Conservation (phyloP, 2,329 filamentous ascomycete genomes). For the Lizonia empirigonia region DNA sequence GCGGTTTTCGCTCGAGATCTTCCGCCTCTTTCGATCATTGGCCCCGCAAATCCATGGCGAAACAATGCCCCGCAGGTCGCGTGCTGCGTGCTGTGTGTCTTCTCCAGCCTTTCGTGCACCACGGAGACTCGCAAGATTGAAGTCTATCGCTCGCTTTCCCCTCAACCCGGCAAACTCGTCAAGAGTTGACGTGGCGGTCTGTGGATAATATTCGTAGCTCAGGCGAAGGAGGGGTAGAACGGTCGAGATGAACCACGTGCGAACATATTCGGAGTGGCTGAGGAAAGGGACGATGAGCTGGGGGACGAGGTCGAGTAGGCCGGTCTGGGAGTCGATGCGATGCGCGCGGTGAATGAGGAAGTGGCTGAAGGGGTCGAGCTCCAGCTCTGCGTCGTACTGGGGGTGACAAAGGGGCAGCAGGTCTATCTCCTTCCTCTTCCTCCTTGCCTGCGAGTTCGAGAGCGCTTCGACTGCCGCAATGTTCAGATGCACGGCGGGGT, state of each 20-base stretch:
- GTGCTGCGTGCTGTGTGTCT: constrained; percentile 54
- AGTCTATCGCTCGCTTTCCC: constrained; percentile 63
- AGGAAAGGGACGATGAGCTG: constrained; percentile 73
- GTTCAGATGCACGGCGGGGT: constrained; percentile 55
- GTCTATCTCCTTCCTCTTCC: constrained; percentile 66
- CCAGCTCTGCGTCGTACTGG: constrained; percentile 55
- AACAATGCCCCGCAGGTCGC: constrained; percentile 71
- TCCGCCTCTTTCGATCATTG: constrained; percentile 61
- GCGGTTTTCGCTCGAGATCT: constrained; percentile 45
- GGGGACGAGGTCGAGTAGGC: constrained; percentile 71
- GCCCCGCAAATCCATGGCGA: constrained; percentile 76
- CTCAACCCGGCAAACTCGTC: constrained; percentile 67
- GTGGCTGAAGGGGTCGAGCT: constrained; percentile 61
- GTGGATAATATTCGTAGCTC: constrained; percentile 71
- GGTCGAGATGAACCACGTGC: constrained; percentile 71
- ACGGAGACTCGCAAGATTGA: constrained; percentile 57
- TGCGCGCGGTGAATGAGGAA: constrained; percentile 73
- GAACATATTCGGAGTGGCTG: constrained; percentile 63
- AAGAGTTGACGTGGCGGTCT: constrained; percentile 60
- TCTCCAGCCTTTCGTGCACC: constrained; percentile 12
- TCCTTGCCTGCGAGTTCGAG: constrained; percentile 67
- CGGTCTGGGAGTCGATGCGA: constrained; percentile 72
- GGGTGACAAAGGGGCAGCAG: constrained; percentile 63
- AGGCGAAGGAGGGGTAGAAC: constrained; percentile 72
- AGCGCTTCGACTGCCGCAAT: constrained; percentile 62